Conservation (phyloP, 495 filamentous ascomycete species). For the Friedmanniomyces endolithicus region DNA sequence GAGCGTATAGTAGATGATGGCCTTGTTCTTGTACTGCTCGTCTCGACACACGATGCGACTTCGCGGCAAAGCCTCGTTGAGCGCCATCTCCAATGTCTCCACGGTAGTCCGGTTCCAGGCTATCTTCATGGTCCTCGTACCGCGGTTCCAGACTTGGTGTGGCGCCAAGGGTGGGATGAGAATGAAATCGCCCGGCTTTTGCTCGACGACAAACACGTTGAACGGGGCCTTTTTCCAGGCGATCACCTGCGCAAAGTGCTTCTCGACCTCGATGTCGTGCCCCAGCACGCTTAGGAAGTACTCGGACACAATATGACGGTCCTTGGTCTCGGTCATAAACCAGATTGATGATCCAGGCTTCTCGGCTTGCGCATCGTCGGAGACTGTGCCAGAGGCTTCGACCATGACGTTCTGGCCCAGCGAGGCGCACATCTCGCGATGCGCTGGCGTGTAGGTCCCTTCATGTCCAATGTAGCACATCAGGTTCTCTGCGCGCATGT, state of each 20-base stretch:
- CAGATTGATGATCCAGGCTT: constrained; percentile 81
- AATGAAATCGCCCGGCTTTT: constrained; percentile 86
- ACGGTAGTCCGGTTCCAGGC: constrained; percentile 97
- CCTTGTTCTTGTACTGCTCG: constrained; percentile 97
- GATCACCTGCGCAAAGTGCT: constrained; percentile 86
- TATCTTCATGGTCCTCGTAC: constrained; percentile 87
- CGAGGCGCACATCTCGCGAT: constrained; percentile 95
- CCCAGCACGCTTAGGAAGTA: constrained; percentile 85
- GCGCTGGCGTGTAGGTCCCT: constrained; percentile 90
- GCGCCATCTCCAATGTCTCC: constrained; percentile 72
- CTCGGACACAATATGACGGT: constrained; percentile 74
- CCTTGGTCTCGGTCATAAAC: constrained; percentile 94
- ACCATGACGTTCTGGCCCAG: constrained; percentile 98
- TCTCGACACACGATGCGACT: constrained; percentile 91
- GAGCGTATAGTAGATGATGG: constrained; percentile 78
- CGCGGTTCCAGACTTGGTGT: constrained; percentile 97
- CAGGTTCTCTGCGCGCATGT: constrained; percentile 85
- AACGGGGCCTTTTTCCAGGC: constrained; percentile 90
- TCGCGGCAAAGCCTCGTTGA: constrained; percentile 74
- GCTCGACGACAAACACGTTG: constrained; percentile 82
- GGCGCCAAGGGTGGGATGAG: constrained; percentile 92
- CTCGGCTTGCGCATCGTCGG: constrained; percentile 51
- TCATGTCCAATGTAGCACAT: constrained; percentile 99
- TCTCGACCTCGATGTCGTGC: constrained; percentile 91
- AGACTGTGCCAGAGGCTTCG: constrained; percentile 50